Evolutionary conservation across 2,329 filamentous ascomycete species (phyloP).

Genomic region (Chrysoporthe deuterocubensis): DNA sequence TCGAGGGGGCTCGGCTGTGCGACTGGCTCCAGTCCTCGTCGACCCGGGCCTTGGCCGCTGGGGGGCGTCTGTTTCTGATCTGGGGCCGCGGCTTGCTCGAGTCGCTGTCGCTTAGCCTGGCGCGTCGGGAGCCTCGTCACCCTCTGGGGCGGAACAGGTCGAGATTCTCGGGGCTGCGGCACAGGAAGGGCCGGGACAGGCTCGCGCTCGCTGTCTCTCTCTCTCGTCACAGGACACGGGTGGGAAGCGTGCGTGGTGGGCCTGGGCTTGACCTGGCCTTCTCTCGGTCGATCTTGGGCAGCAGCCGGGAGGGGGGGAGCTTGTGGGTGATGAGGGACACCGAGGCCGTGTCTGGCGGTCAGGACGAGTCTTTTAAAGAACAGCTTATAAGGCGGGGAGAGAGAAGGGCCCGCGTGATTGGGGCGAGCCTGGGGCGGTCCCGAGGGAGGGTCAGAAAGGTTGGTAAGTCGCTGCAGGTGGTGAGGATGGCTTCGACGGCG

Average conservation of each 20-base stretch:
- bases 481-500: conserved; percentile 10
- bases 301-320: not conserved
- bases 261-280: conserved; percentile 3
- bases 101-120: conserved; percentile 6
- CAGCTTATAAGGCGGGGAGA: conserved; percentile 2
- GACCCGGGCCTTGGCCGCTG: conserved; percentile 21
- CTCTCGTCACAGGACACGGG: not conserved
- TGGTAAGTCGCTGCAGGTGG: conserved; percentile 10
- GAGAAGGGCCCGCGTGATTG: conserved; percentile 6
- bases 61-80: conserved; percentile 20
- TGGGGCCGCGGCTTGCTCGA: conserved; percentile 7
- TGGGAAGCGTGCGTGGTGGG: not conserved
- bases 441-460: conserved; percentile 12
- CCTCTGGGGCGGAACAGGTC: not conserved
- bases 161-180: no score
- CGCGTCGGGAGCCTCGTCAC: not conserved
- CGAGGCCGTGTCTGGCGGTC: conserved; percentile 19
- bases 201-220: no score
- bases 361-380: conserved; percentile 15
- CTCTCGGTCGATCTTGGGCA: not conserved
- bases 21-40: conserved; percentile 17
- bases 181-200: no score
- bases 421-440: conserved; percentile 5
- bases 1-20: not conserved
- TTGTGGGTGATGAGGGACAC: conserved; percentile 3